Conservation (phyloP, 2,329 filamentous ascomycete genomes). For the Paramyrothecium sp. region DNA sequence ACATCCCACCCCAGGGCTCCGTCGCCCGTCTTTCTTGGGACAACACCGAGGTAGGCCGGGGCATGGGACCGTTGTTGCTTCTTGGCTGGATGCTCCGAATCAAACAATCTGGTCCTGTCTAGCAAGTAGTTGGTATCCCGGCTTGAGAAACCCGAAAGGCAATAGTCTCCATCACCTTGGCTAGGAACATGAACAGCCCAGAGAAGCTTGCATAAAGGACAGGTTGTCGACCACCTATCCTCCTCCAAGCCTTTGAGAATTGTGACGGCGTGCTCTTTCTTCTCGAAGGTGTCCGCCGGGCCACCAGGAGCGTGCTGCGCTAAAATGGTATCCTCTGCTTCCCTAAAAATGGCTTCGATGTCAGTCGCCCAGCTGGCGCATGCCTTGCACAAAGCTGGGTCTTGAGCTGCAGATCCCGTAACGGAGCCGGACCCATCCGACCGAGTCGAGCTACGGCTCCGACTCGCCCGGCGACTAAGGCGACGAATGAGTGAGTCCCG, state of each 20-base stretch:
- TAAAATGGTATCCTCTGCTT: conserved; percentile 26
- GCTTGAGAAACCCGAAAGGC: conserved; percentile 30
- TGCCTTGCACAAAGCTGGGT: conserved; percentile 26
- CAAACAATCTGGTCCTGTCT: conserved; percentile 26
- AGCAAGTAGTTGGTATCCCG: conserved; percentile 32
- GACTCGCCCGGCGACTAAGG: conserved; percentile 32
- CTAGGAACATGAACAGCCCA: conserved; percentile 28
- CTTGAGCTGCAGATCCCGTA: conserved; percentile 15
- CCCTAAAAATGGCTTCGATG: conserved; percentile 28
- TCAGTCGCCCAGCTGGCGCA: conserved; percentile 31
- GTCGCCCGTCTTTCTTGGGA: conserved; percentile 27
- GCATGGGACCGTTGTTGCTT: conserved; percentile 24
- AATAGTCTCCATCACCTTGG: conserved; percentile 25
- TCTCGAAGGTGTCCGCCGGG: conserved; percentile 28
- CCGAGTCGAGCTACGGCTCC: conserved; percentile 29
- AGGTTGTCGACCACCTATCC: conserved; percentile 29
- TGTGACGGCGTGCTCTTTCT: conserved; percentile 25
- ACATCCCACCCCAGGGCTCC: conserved; percentile 27
- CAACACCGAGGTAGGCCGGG: conserved; percentile 28
- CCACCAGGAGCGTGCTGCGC: conserved; percentile 21
- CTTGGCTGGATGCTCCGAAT: conserved; percentile 26
- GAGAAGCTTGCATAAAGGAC: conserved; percentile 32
- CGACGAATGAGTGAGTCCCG: conserved; percentile 31
- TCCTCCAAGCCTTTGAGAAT: conserved; percentile 26
- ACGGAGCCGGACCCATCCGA: conserved; percentile 24